Evolutionary conservation across 495 filamentous ascomycete genomes (phyloP).

Genomic region (Penicillium mononematosum): DNA sequence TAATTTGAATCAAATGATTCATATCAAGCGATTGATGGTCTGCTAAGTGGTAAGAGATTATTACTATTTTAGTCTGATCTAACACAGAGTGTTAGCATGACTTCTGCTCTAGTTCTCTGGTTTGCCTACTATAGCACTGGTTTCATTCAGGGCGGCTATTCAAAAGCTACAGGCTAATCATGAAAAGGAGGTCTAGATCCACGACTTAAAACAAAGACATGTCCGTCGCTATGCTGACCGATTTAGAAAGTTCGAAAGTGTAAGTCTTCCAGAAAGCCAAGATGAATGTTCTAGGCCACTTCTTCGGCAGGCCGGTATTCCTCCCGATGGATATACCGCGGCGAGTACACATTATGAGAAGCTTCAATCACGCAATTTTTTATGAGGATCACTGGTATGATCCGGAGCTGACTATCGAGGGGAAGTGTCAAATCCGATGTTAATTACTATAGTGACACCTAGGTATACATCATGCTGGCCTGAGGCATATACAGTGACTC

Average conservation of each 20-base stretch:
- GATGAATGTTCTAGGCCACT: not conserved
- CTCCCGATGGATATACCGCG: conserved; percentile 6
- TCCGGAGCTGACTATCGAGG: not conserved
- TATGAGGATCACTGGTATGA: not conserved
- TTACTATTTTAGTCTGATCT: not conserved
- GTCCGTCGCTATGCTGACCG: not conserved
- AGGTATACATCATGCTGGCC: not conserved
- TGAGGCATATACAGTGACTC: not conserved
- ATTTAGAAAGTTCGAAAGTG: not conserved
- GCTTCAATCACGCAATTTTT: not conserved
- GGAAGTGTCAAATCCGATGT: not conserved
- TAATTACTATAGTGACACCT: not conserved
- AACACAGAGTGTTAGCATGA: not conserved
- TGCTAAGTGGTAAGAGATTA: not conserved
- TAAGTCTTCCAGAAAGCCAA: conserved; percentile 8
- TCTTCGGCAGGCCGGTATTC: not conserved
- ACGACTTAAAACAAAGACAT: not conserved
- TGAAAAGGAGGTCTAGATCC: not conserved
- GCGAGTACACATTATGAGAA: not conserved
- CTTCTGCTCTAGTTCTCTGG: not conserved
- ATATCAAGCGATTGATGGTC: not conserved
- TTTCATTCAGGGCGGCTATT: not conserved
- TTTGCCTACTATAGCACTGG: not conserved
- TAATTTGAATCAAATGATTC: not conserved
- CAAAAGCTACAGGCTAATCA: not conserved